Conservation (phyloP, 225 moss, liverwort and hornwort species). For the Straminergon stramineum region DNA sequence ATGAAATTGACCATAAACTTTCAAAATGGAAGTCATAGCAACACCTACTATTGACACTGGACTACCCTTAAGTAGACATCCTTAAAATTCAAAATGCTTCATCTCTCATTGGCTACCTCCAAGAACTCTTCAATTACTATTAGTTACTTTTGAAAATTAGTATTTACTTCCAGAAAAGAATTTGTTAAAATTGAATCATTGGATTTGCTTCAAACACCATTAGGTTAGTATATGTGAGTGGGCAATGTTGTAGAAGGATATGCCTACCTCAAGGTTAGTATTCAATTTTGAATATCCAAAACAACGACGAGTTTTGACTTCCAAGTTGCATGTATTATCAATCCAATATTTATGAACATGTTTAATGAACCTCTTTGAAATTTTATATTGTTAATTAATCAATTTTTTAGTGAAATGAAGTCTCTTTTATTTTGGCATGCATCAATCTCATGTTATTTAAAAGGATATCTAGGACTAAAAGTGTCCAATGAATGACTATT, state of each 20-base stretch:
- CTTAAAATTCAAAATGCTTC: background rate
- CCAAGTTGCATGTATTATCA: background rate
- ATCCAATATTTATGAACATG: background rate
- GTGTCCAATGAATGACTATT: background rate
- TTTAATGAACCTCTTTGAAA: background rate
- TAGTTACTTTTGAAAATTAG: background rate
- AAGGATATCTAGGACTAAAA: rapidly evolving
- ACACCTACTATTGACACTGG: background rate
- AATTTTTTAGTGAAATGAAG: background rate
- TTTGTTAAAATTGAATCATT: background rate
- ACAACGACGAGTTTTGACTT: background rate
- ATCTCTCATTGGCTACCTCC: background rate
- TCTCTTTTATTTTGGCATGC: rapidly evolving
- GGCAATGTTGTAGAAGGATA: rapidly evolving
- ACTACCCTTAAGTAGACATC: rapidly evolving
- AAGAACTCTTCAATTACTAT: background rate
- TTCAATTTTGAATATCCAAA: background rate
- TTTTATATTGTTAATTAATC: background rate
- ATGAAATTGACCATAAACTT: no score
- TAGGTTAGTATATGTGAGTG: rapidly evolving
- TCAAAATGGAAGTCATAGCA: background rate
- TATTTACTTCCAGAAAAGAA: background rate
- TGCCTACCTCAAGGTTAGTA: background rate
- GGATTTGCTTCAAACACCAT: rapidly evolving
- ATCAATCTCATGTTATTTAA: background rate